phyloP scores from a whole-genome alignment of 257 asterid species.

The Przewalskia tangutica region DNA sequence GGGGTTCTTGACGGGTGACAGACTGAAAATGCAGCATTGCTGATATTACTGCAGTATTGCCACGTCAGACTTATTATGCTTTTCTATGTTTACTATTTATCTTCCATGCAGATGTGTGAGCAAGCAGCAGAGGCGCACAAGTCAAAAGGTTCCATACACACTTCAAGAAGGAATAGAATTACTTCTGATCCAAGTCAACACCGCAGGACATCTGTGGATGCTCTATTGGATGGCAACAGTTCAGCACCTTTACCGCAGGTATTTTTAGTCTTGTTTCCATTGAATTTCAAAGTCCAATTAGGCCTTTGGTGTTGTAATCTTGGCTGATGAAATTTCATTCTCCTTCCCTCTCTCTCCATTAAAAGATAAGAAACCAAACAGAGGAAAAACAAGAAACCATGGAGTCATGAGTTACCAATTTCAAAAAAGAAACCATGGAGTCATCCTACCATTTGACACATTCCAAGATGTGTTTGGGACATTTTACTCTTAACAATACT shows the following conservation, averaged over 20 bases:
- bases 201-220: constrained; percentile 83
- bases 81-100: constrained; percentile 3
- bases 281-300: not conserved
- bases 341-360: not conserved
- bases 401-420: not conserved
- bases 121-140: constrained; percentile 98
- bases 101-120: constrained; percentile 72
- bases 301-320: not conserved
- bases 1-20: not conserved
- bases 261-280: not conserved
- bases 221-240: constrained; percentile 54
- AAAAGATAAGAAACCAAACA: not conserved
- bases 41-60: not conserved
- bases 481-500: not conserved
- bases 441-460: not conserved
- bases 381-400: not conserved
- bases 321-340: not conserved
- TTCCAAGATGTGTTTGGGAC: not conserved
- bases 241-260: constrained; percentile 60
- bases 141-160: constrained; percentile 75
- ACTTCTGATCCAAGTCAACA: constrained; percentile 57
- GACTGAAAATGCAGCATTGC: not conserved
- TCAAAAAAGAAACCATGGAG: not conserved
- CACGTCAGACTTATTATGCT: not conserved
- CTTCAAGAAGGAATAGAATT: constrained; percentile 62